Conservation (phyloP, 495 filamentous ascomycete genomes). For the Xylaria nigripes region DNA sequence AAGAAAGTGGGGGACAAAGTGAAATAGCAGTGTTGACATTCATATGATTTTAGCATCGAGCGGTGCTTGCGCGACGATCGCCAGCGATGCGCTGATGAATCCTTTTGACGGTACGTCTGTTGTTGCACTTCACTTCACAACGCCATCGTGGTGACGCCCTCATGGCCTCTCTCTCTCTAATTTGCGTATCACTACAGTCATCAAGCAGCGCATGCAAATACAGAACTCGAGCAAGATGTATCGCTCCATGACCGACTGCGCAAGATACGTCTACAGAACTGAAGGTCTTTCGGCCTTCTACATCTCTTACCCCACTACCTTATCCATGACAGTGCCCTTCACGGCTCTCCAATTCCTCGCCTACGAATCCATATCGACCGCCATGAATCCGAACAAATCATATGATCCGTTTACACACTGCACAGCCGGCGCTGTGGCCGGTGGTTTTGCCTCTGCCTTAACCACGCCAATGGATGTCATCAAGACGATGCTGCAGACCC, state of each 20-base stretch:
- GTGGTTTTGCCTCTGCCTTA: slow-evolving; percentile 84
- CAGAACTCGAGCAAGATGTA: slow-evolving; percentile 82
- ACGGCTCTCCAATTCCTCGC: slow-evolving; percentile 93
- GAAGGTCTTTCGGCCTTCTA: slow-evolving; percentile 94
- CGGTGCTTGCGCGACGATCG: slow-evolving; percentile 90
- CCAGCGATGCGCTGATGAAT: slow-evolving; percentile 98
- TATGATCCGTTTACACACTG: slow-evolving; percentile 94
- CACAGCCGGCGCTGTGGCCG: slow-evolving; percentile 81
- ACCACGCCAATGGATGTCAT: slow-evolving; percentile 97
- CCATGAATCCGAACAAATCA: slow-evolving; percentile 72
- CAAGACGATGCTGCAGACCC: slow-evolving; percentile 92
- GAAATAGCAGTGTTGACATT: slow-evolving; percentile 1
- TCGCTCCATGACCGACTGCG: slow-evolving; percentile 75
- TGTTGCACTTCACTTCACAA: neutral
- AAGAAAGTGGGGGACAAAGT: slow-evolving; percentile 1
- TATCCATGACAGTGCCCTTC: slow-evolving; percentile 98
- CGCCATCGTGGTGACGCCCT: neutral
- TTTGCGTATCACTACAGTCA: slow-evolving; percentile 49
- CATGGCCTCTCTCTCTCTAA: slow-evolving; percentile 12
- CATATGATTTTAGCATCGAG: slow-evolving; percentile 57
- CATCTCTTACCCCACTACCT: slow-evolving; percentile 94
- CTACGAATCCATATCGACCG: slow-evolving; percentile 91
- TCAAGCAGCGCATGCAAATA: slow-evolving; percentile 99
- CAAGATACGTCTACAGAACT: slow-evolving; percentile 70
- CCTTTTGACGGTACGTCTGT: slow-evolving; percentile 84